A percentile compares a stretch with the other conserved stretches of the same genome.
These are phyloP conservation scores for Amauroascus niger DNA, from an alignment of 2,329 filamentous ascomycete genomes.

Conservation along the genomic window DNA sequence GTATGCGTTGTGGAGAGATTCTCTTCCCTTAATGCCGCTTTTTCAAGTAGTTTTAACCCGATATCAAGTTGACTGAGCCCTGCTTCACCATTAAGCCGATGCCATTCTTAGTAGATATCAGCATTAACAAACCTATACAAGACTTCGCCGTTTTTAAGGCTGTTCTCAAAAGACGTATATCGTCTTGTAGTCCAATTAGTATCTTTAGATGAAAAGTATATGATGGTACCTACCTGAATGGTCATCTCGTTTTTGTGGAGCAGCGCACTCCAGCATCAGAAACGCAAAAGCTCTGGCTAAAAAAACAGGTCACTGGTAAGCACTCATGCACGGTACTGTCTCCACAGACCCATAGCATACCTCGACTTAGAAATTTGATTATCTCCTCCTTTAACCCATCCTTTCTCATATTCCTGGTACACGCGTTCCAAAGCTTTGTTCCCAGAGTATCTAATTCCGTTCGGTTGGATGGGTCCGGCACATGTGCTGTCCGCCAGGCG, in stretches of 20 bases:
- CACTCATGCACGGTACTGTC: not conserved
- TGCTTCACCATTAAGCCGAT: constrained; percentile 18
- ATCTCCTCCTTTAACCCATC: constrained; percentile 10
- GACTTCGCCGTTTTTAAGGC: constrained; percentile 56
- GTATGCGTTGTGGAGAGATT: constrained; percentile 17
- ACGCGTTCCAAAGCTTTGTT: constrained; percentile 33
- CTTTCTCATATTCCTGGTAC: constrained; percentile 20
- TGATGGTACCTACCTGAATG: not conserved
- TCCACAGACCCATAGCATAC: constrained; percentile 13
- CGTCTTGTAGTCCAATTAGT: constrained; percentile 24
- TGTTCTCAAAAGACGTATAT: constrained; percentile 54
- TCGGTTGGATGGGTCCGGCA: constrained; percentile 12
- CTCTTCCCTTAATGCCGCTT: constrained; percentile 50
- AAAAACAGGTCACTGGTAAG: not conserved
- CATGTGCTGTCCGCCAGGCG: constrained; percentile 12
- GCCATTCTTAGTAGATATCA: constrained; percentile 19
- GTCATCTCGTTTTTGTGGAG: constrained; percentile 5
- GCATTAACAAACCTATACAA: constrained; percentile 48
- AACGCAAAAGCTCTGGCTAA: constrained; percentile 53
- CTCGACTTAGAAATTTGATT: constrained; percentile 17
- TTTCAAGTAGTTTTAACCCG: constrained; percentile 54
- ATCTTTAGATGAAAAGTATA: not conserved
- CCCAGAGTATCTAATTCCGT: constrained; percentile 26
- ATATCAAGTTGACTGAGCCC: constrained; percentile 48
- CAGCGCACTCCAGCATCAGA: constrained; percentile 53